These are phyloP conservation scores for Pilobolus umbonatus DNA, from an alignment of 192 early-diverging fungal species.

Conservation along the genomic window DNA sequence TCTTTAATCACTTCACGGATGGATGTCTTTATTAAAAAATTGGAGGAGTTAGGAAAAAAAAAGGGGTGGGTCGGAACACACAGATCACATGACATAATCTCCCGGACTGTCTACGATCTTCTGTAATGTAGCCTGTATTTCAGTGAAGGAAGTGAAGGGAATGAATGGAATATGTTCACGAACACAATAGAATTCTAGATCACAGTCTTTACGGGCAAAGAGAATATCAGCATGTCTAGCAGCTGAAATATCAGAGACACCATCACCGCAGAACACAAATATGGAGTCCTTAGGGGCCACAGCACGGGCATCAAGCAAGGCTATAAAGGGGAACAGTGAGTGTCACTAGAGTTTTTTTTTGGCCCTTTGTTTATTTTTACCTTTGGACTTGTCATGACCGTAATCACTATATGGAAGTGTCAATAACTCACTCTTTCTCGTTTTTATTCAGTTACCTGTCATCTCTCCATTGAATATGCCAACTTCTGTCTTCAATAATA, in stretches of 20 bases:
- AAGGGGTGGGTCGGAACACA: too few relatives aligned
- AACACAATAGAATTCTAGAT: slow-evolving; percentile 64
- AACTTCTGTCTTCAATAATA: slow-evolving; percentile 36
- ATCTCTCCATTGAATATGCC: slow-evolving; percentile 63
- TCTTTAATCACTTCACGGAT: background rate
- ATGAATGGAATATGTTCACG: slow-evolving; percentile 51
- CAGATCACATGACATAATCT: background rate
- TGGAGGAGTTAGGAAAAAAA: too few relatives aligned
- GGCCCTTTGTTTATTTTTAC: too few relatives aligned
- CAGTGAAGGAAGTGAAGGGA: slow-evolving; percentile 53
- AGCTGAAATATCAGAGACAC: slow-evolving; percentile 71
- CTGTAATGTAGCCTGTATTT: slow-evolving; percentile 27
- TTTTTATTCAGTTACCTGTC: slow-evolving; percentile 35
- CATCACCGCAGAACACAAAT: slow-evolving; percentile 76
- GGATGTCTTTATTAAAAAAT: too few relatives aligned
- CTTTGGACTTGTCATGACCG: slow-evolving; percentile 61
- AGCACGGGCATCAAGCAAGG: slow-evolving; percentile 26
- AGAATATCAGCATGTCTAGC: slow-evolving; percentile 70
- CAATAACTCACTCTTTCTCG: background rate
- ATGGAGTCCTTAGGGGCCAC: slow-evolving; percentile 22
- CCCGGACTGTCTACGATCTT: background rate
- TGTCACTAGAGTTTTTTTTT: too few relatives aligned
- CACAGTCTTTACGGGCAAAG: slow-evolving; percentile 67
- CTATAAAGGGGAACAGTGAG: slow-evolving; percentile 15
- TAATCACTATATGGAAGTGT: slow-evolving; percentile 31